Percentiles rank a stretch among this genome's conserved stretches.
Evolutionary conservation across 345 rosid genomes (phyloP).

Genomic region (Citrus australasica): DNA sequence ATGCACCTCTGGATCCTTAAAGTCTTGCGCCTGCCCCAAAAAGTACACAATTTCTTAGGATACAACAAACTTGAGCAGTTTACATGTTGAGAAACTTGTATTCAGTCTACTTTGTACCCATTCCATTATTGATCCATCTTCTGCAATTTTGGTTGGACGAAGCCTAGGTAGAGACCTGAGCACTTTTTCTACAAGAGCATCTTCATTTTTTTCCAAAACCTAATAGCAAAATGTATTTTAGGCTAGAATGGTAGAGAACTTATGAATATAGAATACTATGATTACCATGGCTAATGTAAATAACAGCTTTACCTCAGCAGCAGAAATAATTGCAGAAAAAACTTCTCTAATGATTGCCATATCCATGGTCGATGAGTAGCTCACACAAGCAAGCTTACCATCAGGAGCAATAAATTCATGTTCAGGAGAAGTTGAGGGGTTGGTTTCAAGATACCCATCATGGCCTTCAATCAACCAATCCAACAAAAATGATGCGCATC

Average conservation of each 20-base stretch:
- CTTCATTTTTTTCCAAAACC: constrained; percentile 57
- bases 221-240: constrained; percentile 23
- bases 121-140: constrained; percentile 96
- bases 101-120: constrained; percentile 46
- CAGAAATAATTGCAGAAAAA: constrained; percentile 62
- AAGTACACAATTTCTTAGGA: neutral
- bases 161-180: constrained; percentile 59
- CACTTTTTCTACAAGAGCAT: constrained; percentile 55
- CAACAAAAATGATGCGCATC: constrained; percentile 68
- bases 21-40: constrained; percentile 58
- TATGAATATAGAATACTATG: constrained; percentile 7
- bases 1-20: constrained; percentile 74
- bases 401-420: constrained; percentile 76
- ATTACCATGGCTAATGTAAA: neutral
- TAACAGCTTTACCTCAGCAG: constrained; percentile 65
- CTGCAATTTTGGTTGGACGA: constrained; percentile 58
- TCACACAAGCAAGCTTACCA: constrained; percentile 77
- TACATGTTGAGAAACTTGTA: neutral
- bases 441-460: constrained; percentile 75
- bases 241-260: neutral
- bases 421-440: constrained; percentile 98
- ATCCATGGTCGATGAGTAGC: constrained; percentile 98
- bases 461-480: constrained; percentile 89
- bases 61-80: constrained; percentile 1
- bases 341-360: constrained; percentile 77